Evolutionary conservation across 805 yeast genomes (phyloP), one percentile per base, ranked within the genome.

Genomic region (Kuraishia ogatae): DNA sequence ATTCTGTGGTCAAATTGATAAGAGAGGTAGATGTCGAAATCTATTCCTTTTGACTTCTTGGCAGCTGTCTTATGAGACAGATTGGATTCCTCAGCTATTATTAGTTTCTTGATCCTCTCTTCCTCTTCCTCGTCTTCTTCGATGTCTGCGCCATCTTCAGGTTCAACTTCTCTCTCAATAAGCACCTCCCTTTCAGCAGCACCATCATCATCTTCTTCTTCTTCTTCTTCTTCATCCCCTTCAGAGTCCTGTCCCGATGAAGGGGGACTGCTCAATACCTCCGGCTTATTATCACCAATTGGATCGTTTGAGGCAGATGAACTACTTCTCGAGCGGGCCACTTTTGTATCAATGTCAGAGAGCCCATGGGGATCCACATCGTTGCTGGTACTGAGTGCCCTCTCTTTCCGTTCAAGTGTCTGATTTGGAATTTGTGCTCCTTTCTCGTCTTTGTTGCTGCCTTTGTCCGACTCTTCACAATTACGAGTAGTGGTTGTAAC

Each of bases 1-100:
- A 70, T 48, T 39, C 75, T 58, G 53, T 66, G 64, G 57, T 71
- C 74, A 29, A 70, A 64, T 52, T 67, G 68, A 17, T 67, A 66
- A 52, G 60, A 60, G 11, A 71, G 50, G 49, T 62, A 70, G 50
- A 61, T 61, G 26, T 66, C 68, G 50, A 65, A 65, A 23, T 64
- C 58, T 10, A 68, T 55, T 26, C 46, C 50, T 24, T 52, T 39
- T 8, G 23, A 22, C 11, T 20, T 7, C 15, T 35, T 35, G 43
- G 43, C 43, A 35, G 43, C 24, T 19, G 51, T n/a, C 39, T 19
- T 5, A 6, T 29, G 26, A 29, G 35, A 48, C 2, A 55, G 48
- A 19, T 28, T 39, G 1, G 52, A 50, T 29, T 56, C 58, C 28
- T 51, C 51, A 2, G 28, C 46, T 6, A 56, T 56, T 23, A 23